Base-by-base conservation (phyloP, 352 stramenopile genomes). In the Pelagophyceae sp. region DNA sequence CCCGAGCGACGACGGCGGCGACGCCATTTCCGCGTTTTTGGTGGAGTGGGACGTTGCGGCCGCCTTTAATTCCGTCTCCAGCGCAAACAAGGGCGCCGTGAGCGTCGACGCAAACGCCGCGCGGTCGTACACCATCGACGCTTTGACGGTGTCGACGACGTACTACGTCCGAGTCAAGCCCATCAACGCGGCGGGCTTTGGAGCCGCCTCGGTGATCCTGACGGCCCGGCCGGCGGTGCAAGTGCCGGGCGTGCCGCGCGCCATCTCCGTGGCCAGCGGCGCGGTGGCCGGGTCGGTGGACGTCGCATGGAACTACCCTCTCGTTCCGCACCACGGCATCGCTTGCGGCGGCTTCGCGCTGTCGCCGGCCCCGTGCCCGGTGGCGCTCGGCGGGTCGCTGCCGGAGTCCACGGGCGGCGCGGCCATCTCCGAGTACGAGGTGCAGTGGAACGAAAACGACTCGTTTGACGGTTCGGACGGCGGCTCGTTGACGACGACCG, bases 21-120 rank as follows among this genome's bases (percentile, higher is more conserved):
- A 97, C 72, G 72, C 80, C 0, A 88, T 98, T 64, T 92, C 87
- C 0, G 87, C 87, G 17, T 98, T 96, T 75, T 75, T 92, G 2
- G 86, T 98, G 19, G 90, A 97, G 79, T 98, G 93, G 92, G 92
- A 97, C 79, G 90, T 92, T 35, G 87, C 87, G 11, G 78, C 87
- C 33, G 88, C 82, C 38, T 98, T 98, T 78, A 88, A 93, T 71
- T 94, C 89, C 31, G 81, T 92, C 11, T 82, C 87, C 29, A 77
- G 79, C 31, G 88, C 88, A 54, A 84, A 93, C 77, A 86, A 85
- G 64, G 84, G 84, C 64, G 83, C 81, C 76, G 54, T 84, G 50
- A 78, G 83, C 80, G 77, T 85, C 74, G 79, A 78, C n/a, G 69
- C 80, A 50, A 38, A 65, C 37, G 61, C 77, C 27, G 72, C 37